These are phyloP conservation scores for Alopecurus myosuroides DNA, from an alignment of 176 grass and related monocot species.

Conservation along the genomic window DNA sequence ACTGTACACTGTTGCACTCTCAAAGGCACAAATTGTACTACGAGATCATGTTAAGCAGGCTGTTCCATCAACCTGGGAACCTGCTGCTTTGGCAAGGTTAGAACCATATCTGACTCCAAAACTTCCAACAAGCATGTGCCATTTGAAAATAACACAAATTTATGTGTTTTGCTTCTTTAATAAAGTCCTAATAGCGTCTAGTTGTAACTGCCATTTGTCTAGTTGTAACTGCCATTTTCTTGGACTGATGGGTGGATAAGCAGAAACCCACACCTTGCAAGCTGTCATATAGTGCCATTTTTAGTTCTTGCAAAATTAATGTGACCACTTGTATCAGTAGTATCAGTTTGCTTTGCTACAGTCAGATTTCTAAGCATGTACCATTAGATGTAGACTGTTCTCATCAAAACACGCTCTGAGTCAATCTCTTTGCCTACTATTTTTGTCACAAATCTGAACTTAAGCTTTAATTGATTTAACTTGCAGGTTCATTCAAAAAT, in stretches of 20 bases:
- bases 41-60: constrained; percentile 73
- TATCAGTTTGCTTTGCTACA: constrained; percentile 3
- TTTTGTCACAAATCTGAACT: neutral
- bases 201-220: neutral
- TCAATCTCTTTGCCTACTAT: neutral
- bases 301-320: constrained; percentile 3
- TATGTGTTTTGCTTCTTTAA: neutral
- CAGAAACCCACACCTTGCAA: neutral
- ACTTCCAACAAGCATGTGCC: neutral
- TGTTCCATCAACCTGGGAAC: constrained; percentile 94
- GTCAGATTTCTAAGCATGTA: neutral
- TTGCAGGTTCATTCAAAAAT: constrained; percentile 88
- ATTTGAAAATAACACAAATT: neutral
- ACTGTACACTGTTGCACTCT: constrained; percentile 81
- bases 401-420: neutral
- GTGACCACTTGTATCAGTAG: neutral
- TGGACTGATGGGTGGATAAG: neutral
- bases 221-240: too few relatives aligned
- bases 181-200: neutral
- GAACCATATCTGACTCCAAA: constrained; percentile 2
- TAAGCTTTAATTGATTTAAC: constrained; percentile 22
- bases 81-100: constrained; percentile 84
- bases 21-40: constrained; percentile 70
- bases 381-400: neutral
- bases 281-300: neutral